Evolutionary conservation across 2,329 filamentous ascomycete genomes (phyloP), one percentile per base, ranked within the genome.

Genomic region (Orbilia javanica): DNA sequence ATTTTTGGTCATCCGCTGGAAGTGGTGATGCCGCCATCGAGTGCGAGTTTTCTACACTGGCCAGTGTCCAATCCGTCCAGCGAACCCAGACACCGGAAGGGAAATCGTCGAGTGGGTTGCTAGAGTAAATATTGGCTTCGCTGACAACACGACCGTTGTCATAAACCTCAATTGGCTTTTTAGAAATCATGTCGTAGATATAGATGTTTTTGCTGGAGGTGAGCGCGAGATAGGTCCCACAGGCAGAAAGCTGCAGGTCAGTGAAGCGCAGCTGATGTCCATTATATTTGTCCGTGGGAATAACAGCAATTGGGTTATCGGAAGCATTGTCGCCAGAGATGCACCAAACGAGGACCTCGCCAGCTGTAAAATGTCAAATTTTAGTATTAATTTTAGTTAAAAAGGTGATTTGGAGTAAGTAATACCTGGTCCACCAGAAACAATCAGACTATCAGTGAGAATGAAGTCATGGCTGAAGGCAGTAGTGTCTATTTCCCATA

Each of bases 161-260:
- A 67, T 81, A 82, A 31, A 80, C 79, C 15, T 79, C 79, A 29
- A 79, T 77, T 5, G 81, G 69, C 27, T 79, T 80, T 64, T 82
- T 82, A 10, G 76, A 63, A 6, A 82, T 79, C 81, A 82, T 82
- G 53, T 82, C 81, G 68, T 81, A 81, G 50, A 82, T 71, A 71
- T 81, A 82, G n/a, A 82, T 67, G 44, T 81, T 79, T 31, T 82
- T 81, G 72, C 80, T 82, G 36, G 80, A 81, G n/a, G 81, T 81
- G 6, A 81, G 79, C 22, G 79, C 81, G 1, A 82, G 79, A 48
- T 80, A 82, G 11, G 81, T 76, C 18, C 81, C 81, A 36, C 80
- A 80, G n/a, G 60, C 75, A 8, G 80, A 81, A 31, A 81, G 60
- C 8, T 65, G 53, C 20, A 79, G 75, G 48, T 74, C 75, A 1